A percentile compares a stretch with the other conserved stretches of the same genome.
Evolutionary conservation across 1,284 basidiomycete species (phyloP).

Genomic region (Pseudozyma flocculosa): DNA sequence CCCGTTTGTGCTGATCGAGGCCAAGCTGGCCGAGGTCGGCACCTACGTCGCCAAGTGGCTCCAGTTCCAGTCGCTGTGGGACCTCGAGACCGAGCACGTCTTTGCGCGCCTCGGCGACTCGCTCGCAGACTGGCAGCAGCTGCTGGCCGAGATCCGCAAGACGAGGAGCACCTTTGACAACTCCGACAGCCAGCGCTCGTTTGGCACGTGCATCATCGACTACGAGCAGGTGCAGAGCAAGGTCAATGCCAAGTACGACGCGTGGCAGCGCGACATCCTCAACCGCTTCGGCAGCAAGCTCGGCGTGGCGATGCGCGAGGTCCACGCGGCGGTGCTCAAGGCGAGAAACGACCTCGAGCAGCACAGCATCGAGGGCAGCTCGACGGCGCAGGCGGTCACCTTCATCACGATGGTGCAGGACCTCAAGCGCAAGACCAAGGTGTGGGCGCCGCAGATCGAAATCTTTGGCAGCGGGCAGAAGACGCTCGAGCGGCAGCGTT

Average conservation of each 20-base stretch:
- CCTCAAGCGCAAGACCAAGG: slow-evolving; percentile 91
- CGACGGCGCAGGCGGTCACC: slow-evolving; percentile 92
- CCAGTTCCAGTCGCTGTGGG: slow-evolving; percentile 98
- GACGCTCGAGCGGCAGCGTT: slow-evolving; percentile 92
- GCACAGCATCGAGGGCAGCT: slow-evolving; percentile 67
- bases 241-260: slow-evolving; percentile 97
- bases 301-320: slow-evolving; percentile 91
- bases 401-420: slow-evolving; percentile 99
- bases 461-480: slow-evolving; percentile 92
- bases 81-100: slow-evolving; percentile 92
- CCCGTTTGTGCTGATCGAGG: slow-evolving; percentile 83
- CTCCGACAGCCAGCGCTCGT: slow-evolving; percentile 84
- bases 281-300: slow-evolving; percentile 88
- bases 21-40: slow-evolving; percentile 79
- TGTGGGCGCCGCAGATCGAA: slow-evolving; percentile 96
- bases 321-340: slow-evolving; percentile 87
- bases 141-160: slow-evolving; percentile 93
- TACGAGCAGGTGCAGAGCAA: slow-evolving; percentile 96
- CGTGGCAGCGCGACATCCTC: slow-evolving; percentile 94
- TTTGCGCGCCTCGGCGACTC: slow-evolving; percentile 92
- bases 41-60: slow-evolving; percentile 96
- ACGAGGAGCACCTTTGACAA: slow-evolving; percentile 95
- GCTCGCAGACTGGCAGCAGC: slow-evolving; percentile 85
- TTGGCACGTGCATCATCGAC: slow-evolving; percentile 88
- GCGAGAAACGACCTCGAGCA: slow-evolving; percentile 91